These are phyloP conservation scores for Solanum pinnatisectum DNA, from an alignment of 257 asterid genomes.

Conservation along the genomic window DNA sequence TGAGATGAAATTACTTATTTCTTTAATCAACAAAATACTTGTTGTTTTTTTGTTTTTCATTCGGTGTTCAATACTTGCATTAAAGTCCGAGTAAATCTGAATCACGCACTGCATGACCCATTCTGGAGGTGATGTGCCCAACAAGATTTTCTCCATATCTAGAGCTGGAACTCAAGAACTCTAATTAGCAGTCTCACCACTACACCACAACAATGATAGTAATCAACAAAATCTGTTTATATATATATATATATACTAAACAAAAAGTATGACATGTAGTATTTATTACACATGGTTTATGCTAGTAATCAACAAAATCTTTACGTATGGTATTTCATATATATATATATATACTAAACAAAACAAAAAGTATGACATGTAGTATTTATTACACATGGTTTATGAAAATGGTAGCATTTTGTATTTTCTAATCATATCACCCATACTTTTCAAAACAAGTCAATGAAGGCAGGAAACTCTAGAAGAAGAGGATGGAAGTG, in stretches of 20 bases:
- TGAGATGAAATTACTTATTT: background rate
- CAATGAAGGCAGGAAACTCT: background rate
- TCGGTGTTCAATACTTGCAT: background rate
- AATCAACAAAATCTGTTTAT: too few relatives aligned
- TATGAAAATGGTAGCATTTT: background rate
- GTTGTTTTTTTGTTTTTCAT: too few relatives aligned
- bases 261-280: too few relatives aligned
- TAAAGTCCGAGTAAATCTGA: rapidly evolving
- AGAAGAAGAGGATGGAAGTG: background rate
- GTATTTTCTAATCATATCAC: background rate
- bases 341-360: too few relatives aligned
- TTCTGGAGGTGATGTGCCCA: background rate
- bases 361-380: background rate
- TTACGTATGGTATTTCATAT: too few relatives aligned
- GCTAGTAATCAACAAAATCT: too few relatives aligned
- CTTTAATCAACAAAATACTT: background rate
- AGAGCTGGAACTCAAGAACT: background rate
- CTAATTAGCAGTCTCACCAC: too few relatives aligned
- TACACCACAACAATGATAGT: too few relatives aligned
- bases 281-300: too few relatives aligned
- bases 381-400: background rate
- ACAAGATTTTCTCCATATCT: too few relatives aligned
- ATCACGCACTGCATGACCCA: background rate
- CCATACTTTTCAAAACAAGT: background rate
- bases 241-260: too few relatives aligned